Evolutionary conservation across 257 asterid species (phyloP).

Genomic region (Capsicum rhomboideum): DNA sequence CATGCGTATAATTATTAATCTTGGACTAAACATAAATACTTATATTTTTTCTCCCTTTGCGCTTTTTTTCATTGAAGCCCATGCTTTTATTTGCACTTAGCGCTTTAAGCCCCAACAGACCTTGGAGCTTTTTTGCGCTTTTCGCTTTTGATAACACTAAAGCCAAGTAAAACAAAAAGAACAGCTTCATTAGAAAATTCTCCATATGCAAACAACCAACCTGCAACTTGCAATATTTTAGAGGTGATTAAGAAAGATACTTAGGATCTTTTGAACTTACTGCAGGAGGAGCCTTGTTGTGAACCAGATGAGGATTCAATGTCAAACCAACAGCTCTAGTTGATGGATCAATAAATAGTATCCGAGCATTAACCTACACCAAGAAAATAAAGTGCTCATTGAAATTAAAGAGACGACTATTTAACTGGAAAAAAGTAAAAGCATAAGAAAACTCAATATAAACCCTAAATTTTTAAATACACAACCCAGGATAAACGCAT

Average conservation of each 20-base stretch:
- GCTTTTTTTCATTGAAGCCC: no score
- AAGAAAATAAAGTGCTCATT: neutral
- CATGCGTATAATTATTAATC: no score
- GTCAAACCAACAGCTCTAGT: conserved; percentile 96
- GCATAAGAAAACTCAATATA: neutral
- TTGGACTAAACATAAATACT: no score
- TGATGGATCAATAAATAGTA: conserved; percentile 89
- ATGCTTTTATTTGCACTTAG: no score
- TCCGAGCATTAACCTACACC: conserved; percentile 82
- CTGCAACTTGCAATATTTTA: neutral
- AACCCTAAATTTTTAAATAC: neutral
- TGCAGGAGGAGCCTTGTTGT: conserved; percentile 65
- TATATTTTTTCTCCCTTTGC: no score
- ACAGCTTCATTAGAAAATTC: neutral
- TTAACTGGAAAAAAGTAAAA: neutral
- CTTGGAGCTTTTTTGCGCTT: no score
- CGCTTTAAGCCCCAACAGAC: no score
- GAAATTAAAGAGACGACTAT: neutral
- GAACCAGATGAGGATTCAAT: conserved; percentile 71
- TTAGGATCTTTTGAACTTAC: conserved; percentile 43
- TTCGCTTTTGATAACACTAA: no score
- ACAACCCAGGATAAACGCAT: neutral
- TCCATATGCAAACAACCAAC: neutral
- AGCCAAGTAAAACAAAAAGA: neutral
- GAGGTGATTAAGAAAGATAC: neutral